phyloP scores from a whole-genome alignment of 306 rosid species.

The Cicer arietinum region DNA sequence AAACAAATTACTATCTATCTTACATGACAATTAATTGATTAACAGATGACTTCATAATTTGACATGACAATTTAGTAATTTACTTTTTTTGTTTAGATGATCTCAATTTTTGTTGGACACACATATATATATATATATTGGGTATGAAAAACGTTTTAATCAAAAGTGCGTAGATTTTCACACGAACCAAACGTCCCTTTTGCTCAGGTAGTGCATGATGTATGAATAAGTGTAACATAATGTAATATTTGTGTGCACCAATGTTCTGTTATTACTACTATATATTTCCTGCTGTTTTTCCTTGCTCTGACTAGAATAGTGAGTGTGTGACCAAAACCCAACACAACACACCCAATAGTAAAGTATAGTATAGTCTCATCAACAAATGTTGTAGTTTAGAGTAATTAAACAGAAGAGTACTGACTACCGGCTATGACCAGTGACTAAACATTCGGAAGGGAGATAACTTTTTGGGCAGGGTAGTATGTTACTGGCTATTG shows the following conservation, averaged over 20 bases:
- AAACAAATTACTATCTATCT: too few species aligned
- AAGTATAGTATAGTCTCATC: neutral
- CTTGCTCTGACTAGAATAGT: conserved; percentile 5
- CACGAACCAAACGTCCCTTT: conserved; percentile 27
- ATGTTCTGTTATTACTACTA: conserved; percentile 9
- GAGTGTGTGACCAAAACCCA: conserved; percentile 38
- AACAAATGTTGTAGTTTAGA: conserved; percentile 7
- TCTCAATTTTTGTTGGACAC: too few species aligned
- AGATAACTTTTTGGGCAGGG: conserved; percentile 2
- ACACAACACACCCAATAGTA: neutral
- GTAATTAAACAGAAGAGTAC: conserved; percentile 28
- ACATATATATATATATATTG: too few species aligned
- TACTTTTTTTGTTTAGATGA: too few species aligned
- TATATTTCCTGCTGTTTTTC: neutral
- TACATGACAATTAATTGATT: too few species aligned
- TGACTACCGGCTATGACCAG: conserved; percentile 66
- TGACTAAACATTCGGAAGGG: conserved; percentile 50
- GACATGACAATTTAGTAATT: too few species aligned
- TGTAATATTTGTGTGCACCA: neutral
- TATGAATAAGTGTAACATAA: conserved; percentile 9
- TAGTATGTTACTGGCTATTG: conserved; percentile 51
- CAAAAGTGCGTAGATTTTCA: neutral
- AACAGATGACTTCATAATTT: too few species aligned
- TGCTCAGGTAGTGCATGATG: conserved; percentile 18
- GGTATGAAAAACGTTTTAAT: too few species aligned